phyloP scores from a whole-genome alignment of 208 protist species.

The Trypanosomatidae sp. region DNA sequence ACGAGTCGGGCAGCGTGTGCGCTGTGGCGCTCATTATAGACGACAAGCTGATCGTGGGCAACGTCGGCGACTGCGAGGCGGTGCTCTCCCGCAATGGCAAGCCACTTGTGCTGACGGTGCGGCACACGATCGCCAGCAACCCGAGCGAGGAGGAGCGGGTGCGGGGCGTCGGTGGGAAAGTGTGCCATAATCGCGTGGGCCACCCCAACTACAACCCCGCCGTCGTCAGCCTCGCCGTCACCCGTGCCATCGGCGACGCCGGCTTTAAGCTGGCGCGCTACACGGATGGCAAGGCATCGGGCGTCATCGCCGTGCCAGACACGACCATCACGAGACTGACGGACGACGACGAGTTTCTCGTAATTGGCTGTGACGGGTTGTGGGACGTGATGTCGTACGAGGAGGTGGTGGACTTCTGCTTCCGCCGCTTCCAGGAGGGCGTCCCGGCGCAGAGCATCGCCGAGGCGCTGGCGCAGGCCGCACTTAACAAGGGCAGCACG shows the following conservation, averaged over 20 bases:
- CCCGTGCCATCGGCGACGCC: conserved; percentile 95
- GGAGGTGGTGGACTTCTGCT: conserved; percentile 85
- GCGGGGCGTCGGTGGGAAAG: conserved; percentile 76
- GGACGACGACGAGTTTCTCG: conserved; percentile 89
- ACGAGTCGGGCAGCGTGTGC: conserved; percentile 86
- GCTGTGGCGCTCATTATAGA: conserved; percentile 84
- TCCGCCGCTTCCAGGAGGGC: conserved; percentile 44
- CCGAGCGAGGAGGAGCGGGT: conserved; percentile 85
- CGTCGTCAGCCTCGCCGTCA: conserved; percentile 91
- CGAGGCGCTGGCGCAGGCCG: conserved; percentile 64
- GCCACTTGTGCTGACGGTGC: conserved; percentile 79
- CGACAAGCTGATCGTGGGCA: conserved; percentile 81
- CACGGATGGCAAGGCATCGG: conserved; percentile 79
- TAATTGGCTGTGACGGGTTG: conserved; percentile 93
- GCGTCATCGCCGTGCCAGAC: conserved; percentile 76
- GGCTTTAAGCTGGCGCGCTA: conserved; percentile 88
- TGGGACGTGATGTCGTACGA: conserved; percentile 94
- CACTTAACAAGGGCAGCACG: conserved; percentile 81
- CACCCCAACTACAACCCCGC: conserved; percentile 92
- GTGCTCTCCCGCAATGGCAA: conserved; percentile 72
- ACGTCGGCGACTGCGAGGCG: conserved; percentile 89
- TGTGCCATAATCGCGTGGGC: conserved; percentile 93
- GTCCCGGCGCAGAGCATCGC: conserved; percentile 61
- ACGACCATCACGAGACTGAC: conserved; percentile 61
- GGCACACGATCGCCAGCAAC: conserved; percentile 81